Evolutionary conservation across 208 protist species (phyloP).

Genomic region (Trypanosoma theileri): DNA sequence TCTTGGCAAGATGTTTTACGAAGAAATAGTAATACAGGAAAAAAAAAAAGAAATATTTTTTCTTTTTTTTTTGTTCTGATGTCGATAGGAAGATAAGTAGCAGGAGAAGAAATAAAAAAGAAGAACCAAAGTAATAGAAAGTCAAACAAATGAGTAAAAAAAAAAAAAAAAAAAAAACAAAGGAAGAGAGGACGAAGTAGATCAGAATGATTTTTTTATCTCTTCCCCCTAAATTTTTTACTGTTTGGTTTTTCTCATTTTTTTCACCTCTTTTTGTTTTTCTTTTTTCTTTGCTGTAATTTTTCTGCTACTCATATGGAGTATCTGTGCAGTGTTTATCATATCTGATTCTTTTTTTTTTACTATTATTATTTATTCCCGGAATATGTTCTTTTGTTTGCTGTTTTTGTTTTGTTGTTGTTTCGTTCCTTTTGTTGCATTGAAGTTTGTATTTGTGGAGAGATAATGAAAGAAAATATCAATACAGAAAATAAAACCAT

Average conservation of each 20-base stretch:
- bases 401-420: too few species aligned
- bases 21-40: too few species aligned
- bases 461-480: too few species aligned
- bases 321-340: constrained; percentile 17
- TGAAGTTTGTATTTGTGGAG: too few species aligned
- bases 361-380: too few species aligned
- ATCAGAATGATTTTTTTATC: background rate
- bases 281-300: constrained; percentile 12
- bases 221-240: background rate
- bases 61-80: too few species aligned
- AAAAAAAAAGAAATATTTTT: too few species aligned
- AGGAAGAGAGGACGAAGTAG: background rate
- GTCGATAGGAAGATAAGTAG: background rate
- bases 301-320: background rate
- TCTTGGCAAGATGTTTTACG: too few species aligned
- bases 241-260: background rate
- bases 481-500: too few species aligned
- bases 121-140: background rate
- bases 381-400: too few species aligned
- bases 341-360: too few species aligned
- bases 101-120: background rate
- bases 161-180: constrained; percentile 4
- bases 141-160: constrained; percentile 3
- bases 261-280: constrained; percentile 12
- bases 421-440: too few species aligned